Percentiles rank a stretch among this genome's conserved stretches.
phyloP scores from a whole-genome alignment of 495 filamentous ascomycete species.

The Trypethelium eluteriae region DNA sequence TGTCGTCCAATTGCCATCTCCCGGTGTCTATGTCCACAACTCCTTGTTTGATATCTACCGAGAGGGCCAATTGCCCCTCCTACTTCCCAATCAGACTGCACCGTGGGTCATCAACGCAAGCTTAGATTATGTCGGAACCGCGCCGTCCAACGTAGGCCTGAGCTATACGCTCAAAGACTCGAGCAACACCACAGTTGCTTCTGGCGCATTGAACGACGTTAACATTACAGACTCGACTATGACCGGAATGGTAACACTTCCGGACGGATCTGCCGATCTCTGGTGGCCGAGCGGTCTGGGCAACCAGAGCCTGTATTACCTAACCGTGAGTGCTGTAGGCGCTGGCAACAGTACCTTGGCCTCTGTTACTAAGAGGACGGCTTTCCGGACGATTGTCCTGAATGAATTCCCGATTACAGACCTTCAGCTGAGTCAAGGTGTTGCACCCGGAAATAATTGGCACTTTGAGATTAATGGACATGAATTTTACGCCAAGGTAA shows the following conservation, averaged over 20 bases:
- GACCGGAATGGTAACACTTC: constrained; percentile 44
- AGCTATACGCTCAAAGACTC: constrained; percentile 49
- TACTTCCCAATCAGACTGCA: constrained; percentile 52
- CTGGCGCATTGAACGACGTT: constrained; percentile 40
- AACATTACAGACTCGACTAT: constrained; percentile 43
- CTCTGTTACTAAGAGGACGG: constrained; percentile 49
- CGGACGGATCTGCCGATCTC: constrained; percentile 43
- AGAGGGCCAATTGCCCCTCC: constrained; percentile 51
- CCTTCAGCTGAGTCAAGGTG: constrained; percentile 48
- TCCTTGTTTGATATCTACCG: constrained; percentile 55
- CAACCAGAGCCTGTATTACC: constrained; percentile 52
- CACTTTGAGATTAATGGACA: constrained; percentile 64
- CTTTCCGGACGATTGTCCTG: constrained; percentile 61
- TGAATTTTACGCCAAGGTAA: constrained; percentile 55
- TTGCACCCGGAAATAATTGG: constrained; percentile 59
- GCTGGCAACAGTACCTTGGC: constrained; percentile 35
- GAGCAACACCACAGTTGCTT: constrained; percentile 42
- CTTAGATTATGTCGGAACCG: constrained; percentile 51
- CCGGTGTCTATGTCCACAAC: constrained; percentile 49
- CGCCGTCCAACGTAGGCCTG: constrained; percentile 45
- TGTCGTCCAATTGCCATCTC: constrained; percentile 45
- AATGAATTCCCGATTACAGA: constrained; percentile 55
- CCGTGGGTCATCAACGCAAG: constrained; percentile 66
- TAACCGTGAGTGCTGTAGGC: constrained; percentile 45
- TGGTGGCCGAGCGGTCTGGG: constrained; percentile 61